Base-by-base conservation (phyloP, 805 yeast genomes). In the Candida orba region DNA sequence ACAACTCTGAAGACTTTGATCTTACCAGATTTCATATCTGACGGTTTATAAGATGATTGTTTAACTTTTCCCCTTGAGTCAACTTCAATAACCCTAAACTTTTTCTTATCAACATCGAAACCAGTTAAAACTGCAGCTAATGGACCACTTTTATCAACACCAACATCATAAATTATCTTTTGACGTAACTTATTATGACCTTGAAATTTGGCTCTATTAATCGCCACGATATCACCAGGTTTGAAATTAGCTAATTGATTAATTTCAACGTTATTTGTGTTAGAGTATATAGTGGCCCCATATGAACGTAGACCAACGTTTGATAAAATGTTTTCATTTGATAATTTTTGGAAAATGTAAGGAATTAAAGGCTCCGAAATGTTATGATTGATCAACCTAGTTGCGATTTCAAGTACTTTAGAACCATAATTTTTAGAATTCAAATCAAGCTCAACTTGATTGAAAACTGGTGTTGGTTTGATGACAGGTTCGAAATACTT, bases 191-290 rank as follows among this genome's bases (percentile, higher is more conserved):
- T 71, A 41, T 73, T 72, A 52, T 81, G 86, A 7, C 80, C 76
- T 49, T 75, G 78, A 64, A 91, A 90, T 47, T 74, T 74, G 7
- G 88, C 96, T 44, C 79, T 79, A 54, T 81, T 76, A 49, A 88
- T 75, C 41, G 88, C 84, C 35, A 88, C 63, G 9, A 91, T 71
- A 61, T 93, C 98, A 47, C 99, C 99, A 0, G 95, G 81, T 39
- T 75, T 71, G 43, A 89, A 75, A 34, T 79, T 84, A 43, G 78
- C 88, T 27, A 65, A 54, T 51, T 75, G 79, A 14, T 71, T 64
- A 7, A 78, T 73, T 7, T 70, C 67, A 3, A 68, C 54, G 37
- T 78, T 72, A 54, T 71, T 72, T 46, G 65, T 51, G 52, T 75
- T 84, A 50, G 70, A 67, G 63, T 81, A 89, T 48, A 84, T 71